Evolutionary conservation across 768 basidiomycete species (phyloP).

Genomic region (Leccinum subgranulosum): DNA sequence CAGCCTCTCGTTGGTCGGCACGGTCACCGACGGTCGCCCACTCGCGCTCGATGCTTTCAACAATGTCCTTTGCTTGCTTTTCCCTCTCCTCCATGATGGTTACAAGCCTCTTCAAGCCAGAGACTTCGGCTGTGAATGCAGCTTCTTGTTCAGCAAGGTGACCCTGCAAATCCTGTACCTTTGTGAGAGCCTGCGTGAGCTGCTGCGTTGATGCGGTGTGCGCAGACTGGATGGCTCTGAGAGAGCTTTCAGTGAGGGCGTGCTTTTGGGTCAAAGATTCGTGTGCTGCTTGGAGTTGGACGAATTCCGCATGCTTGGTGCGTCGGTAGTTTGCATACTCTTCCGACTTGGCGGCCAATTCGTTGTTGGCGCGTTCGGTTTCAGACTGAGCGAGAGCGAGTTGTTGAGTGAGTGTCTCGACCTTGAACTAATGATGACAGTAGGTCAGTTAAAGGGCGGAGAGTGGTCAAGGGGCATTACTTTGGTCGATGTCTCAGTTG

Average conservation of each 20-base stretch:
- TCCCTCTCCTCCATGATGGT: conserved; percentile 86
- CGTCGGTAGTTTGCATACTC: conserved; percentile 83
- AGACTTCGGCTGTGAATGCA: conserved; percentile 74
- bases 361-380: conserved; percentile 63
- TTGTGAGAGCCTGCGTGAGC: conserved; percentile 70
- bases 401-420: conserved; percentile 82
- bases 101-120: conserved; percentile 70
- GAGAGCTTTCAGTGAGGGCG: conserved; percentile 60
- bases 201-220: conserved; percentile 72
- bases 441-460: background rate
- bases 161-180: conserved; percentile 70
- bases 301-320: conserved; percentile 73
- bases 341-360: conserved; percentile 71
- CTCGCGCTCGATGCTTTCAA: conserved; percentile 80
- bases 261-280: conserved; percentile 70
- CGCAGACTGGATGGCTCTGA: conserved; percentile 71
- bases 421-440: conserved; percentile 60
- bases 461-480: conserved; percentile 34
- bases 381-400: conserved; percentile 75
- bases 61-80: conserved; percentile 76
- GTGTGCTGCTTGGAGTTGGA: conserved; percentile 71
- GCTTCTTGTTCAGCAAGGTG: conserved; percentile 85
- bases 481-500: conserved; percentile 73
- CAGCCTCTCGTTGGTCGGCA: conserved; percentile 63
- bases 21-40: conserved; percentile 73